Evolutionary conservation across 2,329 filamentous ascomycete genomes (phyloP), one percentile per base, ranked within the genome.

Genomic region (Aureobasidium sp.): DNA sequence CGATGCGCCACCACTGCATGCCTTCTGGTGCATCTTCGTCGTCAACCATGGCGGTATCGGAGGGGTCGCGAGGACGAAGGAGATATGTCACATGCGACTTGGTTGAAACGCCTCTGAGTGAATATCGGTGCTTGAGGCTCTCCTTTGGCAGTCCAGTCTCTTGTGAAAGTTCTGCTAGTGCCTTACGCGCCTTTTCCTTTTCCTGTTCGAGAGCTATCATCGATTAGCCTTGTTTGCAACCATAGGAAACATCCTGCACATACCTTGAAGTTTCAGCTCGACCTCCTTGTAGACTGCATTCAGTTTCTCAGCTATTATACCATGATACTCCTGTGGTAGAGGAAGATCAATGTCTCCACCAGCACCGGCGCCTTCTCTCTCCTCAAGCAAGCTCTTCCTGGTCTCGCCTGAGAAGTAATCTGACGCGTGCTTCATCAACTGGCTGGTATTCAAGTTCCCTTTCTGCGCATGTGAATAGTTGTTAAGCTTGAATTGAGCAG

Each of bases 31-130:
- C 70, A 26, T 71, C 68, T 20, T 73, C 66, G 52, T 76, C 71
- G 55, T 73, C 72, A 48, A 66, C 66, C 65, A 70, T 63, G n/a
- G 65, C 62, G 9, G 65, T 41, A 3, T 66, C 63, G 9, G 60
- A 66, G 17, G 68, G 70, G 36, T 73, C 60, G 13, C 67, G 72
- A 6, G 74, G 75, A 29, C 77, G 76, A 20, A 84, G 75, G 17
- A 87, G 71, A 66, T 86, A 87, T 37, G 80, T 82, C 29, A 84
- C 77, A 67, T 82, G 79, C 1, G 81, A 77, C 53, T 81, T 77
- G 3, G 83, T 86, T 41, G 82, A 82, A 5, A 86, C 80, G 32
- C 84, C 84, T 48, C 80, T 79, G 26, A 87, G 76, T 1, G 78
- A 79, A 68, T 86, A 86, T 55, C 77, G 79, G 66, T 78, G 70